A percentile compares a stretch with the other conserved stretches of the same genome.
Evolutionary conservation across 2,329 filamentous ascomycete species (phyloP).

Genomic region (Diaporthe destruens): DNA sequence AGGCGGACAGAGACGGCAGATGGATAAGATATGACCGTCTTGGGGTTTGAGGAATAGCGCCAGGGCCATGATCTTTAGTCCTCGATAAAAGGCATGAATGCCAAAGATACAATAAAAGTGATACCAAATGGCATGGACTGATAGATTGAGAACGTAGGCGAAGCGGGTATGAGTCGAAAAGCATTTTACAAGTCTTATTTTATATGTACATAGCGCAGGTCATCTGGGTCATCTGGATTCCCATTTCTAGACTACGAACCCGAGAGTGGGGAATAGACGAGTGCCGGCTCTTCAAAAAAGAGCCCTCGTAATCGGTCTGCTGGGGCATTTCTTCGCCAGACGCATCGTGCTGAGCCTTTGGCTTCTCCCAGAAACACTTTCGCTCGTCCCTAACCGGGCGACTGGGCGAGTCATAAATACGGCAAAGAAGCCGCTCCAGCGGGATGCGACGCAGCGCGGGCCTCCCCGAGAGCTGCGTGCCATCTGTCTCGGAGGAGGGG

Average conservation of each 20-base stretch:
- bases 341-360: neutral
- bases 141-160: neutral
- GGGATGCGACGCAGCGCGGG: rapidly evolving
- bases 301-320: neutral
- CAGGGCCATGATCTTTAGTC: too few relatives aligned
- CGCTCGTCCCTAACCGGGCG: neutral
- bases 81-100: neutral
- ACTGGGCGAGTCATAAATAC: neutral
- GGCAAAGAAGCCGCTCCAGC: too few relatives aligned
- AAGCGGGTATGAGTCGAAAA: neutral
- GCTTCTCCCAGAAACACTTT: neutral
- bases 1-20: neutral
- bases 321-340: neutral
- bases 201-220: neutral
- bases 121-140: slow-evolving; percentile 33
- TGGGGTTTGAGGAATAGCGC: neutral
- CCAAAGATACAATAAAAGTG: slow-evolving; percentile 24
- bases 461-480: neutral
- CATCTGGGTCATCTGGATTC: too few relatives aligned
- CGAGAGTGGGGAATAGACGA: neutral
- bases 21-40: neutral
- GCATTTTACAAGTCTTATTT: neutral
- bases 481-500: neutral
- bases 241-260: neutral
- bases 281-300: too few relatives aligned